Conservation (phyloP, 208 protist genomes). For the Herpetomonas samuelpessoai region DNA sequence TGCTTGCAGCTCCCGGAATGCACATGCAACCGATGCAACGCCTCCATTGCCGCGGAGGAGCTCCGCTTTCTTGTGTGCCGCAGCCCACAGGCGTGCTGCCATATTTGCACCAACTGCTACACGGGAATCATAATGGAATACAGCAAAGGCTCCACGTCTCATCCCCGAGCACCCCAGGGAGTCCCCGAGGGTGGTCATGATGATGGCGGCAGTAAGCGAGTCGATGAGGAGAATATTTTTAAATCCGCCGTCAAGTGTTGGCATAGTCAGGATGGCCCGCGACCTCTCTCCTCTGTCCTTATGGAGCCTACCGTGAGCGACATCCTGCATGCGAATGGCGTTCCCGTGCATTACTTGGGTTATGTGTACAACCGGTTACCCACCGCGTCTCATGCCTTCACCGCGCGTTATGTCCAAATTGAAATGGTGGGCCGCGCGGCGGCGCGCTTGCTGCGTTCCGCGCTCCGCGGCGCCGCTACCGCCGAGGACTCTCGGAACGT, state of each 20-base stretch:
- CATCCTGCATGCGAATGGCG: conserved; percentile 65
- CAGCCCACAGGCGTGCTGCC: conserved; percentile 44
- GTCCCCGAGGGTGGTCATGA: too few relatives aligned
- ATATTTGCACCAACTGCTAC: conserved; percentile 81
- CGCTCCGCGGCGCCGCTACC: conserved; percentile 42
- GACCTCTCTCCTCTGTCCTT: conserved; percentile 37
- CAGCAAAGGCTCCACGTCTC: too few relatives aligned
- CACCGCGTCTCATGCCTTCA: conserved; percentile 26
- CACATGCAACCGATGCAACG: conserved; percentile 48
- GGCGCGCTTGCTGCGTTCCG: conserved; percentile 44
- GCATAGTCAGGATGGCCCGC: conserved; percentile 4
- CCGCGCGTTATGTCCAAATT: conserved; percentile 61
- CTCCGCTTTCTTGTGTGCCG: conserved; percentile 76
- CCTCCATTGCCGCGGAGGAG: conserved; percentile 58
- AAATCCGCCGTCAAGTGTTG: conserved; percentile 31
- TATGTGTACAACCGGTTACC: conserved; percentile 82
- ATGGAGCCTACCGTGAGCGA: conserved; percentile 49
- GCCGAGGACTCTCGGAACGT: conserved; percentile 19
- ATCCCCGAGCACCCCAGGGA: too few relatives aligned
- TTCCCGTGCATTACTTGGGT: conserved; percentile 70
- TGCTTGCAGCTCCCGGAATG: conserved; percentile 19
- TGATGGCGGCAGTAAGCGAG: too few relatives aligned
- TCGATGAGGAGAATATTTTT: too few relatives aligned
- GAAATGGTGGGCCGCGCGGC: conserved; percentile 76
- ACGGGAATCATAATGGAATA: too few relatives aligned